Conservation (phyloP, 2,329 filamentous ascomycete species). For the Hypoxylon sp. region DNA sequence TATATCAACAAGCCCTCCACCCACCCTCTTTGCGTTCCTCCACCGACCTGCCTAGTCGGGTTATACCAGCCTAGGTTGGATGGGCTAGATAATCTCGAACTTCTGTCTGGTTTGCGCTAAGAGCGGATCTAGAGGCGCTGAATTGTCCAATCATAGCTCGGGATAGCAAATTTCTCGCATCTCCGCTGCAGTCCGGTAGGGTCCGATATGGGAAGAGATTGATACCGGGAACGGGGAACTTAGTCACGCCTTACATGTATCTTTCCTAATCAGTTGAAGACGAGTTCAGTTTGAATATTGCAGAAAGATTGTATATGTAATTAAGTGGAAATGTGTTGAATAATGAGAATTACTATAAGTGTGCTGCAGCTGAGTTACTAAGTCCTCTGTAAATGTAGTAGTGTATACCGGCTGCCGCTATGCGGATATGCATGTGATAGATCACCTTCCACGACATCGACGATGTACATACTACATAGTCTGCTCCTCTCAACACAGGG, state of each 20-base stretch:
- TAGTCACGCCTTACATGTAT: slow-evolving; percentile 15
- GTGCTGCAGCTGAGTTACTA: neutral
- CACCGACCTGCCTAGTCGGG: slow-evolving; percentile 39
- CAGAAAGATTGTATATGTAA: neutral
- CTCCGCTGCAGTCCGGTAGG: slow-evolving; percentile 37
- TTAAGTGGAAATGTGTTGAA: neutral
- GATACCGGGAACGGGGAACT: slow-evolving; percentile 5
- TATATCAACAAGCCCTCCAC: slow-evolving; percentile 14
- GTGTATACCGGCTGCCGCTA: neutral
- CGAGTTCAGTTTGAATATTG: slow-evolving; percentile 3
- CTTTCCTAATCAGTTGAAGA: slow-evolving; percentile 6
- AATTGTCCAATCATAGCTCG: slow-evolving; percentile 33
- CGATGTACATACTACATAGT: neutral
- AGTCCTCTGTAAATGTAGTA: no score
- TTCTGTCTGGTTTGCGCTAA: slow-evolving; percentile 18
- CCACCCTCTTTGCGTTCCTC: slow-evolving; percentile 4
- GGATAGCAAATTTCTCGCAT: slow-evolving; percentile 38
- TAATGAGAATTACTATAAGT: neutral
- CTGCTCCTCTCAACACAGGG: no score
- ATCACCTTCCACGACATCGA: neutral
- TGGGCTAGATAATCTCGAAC: slow-evolving; percentile 11
- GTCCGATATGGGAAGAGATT: slow-evolving; percentile 10
- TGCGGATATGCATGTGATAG: neutral
- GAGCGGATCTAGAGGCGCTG: slow-evolving; percentile 25
- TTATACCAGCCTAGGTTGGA: slow-evolving; percentile 15